These are phyloP conservation scores for Serpula lacrymans DNA, from an alignment of 768 basidiomycete genomes.

Conservation along the genomic window DNA sequence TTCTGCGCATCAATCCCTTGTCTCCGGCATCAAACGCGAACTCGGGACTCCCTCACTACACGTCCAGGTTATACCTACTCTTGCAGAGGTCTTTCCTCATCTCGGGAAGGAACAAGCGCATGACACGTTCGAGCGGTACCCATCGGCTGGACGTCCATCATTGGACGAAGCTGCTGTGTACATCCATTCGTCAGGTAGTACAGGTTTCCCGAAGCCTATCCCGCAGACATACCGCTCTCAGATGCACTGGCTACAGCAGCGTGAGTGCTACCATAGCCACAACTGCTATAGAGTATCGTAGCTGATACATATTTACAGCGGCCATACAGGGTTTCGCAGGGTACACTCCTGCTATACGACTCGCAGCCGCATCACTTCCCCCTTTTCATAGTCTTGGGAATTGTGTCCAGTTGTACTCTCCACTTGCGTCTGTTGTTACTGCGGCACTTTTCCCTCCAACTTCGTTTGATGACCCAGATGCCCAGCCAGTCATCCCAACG, in stretches of 20 bases:
- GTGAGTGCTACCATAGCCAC: conserved; percentile 20
- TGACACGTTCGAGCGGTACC: conserved; percentile 11
- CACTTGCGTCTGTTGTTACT: conserved; percentile 23
- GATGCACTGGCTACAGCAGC: conserved; percentile 29
- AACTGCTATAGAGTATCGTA: background rate
- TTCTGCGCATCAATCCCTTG: conserved; percentile 7
- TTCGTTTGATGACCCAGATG: background rate
- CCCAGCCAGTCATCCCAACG: conserved; percentile 17
- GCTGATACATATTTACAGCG: background rate
- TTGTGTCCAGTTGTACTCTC: conserved; percentile 24
- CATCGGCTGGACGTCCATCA: conserved; percentile 4
- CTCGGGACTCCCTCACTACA: background rate
- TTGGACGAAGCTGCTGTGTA: conserved; percentile 14
- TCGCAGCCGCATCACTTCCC: conserved; percentile 32
- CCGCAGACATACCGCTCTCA: conserved; percentile 27
- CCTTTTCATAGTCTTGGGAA: conserved; percentile 38
- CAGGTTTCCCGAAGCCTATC: conserved; percentile 45
- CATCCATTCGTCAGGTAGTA: conserved; percentile 32
- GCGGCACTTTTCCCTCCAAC: conserved; percentile 32
- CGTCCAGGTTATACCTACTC: conserved; percentile 9
- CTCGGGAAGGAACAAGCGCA: conserved; percentile 26
- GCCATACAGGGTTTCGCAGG: background rate
- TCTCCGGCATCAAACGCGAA: conserved; percentile 9
- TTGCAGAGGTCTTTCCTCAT: conserved; percentile 32
- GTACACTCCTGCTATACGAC: conserved; percentile 9